Percentiles rank a stretch among this genome's conserved stretches.
Evolutionary conservation across 345 rosid species (phyloP).

Genomic region (Kernera saxatilis): DNA sequence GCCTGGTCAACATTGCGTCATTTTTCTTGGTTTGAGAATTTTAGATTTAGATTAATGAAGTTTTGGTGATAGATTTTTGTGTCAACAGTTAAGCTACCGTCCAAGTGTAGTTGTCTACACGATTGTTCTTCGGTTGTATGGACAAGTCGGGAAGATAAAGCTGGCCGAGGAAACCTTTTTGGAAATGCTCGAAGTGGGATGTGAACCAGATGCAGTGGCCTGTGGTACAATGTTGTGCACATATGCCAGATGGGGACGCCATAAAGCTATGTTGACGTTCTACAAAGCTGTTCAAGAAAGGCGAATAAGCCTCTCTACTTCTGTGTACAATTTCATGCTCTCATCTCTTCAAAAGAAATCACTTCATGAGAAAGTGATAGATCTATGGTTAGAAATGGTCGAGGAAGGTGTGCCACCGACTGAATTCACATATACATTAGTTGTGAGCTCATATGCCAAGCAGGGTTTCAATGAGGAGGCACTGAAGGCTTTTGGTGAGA

Average conservation of each 20-base stretch:
- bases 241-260: slow-evolving; percentile 94
- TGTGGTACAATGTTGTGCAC: slow-evolving; percentile 92
- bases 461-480: slow-evolving; percentile 53
- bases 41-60: slow-evolving; percentile 19
- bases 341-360: slow-evolving; percentile 90
- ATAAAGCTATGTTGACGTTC: slow-evolving; percentile 70
- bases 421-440: slow-evolving; percentile 68
- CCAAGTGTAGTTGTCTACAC: slow-evolving; percentile 77
- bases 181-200: slow-evolving; percentile 89
- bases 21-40: not conserved
- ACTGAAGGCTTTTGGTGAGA: slow-evolving; percentile 52
- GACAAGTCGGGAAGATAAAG: slow-evolving; percentile 84
- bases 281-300: slow-evolving; percentile 73
- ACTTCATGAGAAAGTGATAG: slow-evolving; percentile 57
- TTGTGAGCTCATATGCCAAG: slow-evolving; percentile 66
- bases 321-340: slow-evolving; percentile 87
- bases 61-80: slow-evolving; percentile 38
- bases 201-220: slow-evolving; percentile 90
- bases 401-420: slow-evolving; percentile 50
- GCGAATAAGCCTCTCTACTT: slow-evolving; percentile 42
- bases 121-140: slow-evolving; percentile 64
- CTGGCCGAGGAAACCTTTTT: slow-evolving; percentile 81
- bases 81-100: slow-evolving; percentile 71
- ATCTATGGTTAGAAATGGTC: slow-evolving; percentile 67
- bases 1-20: too few relatives aligned